Evolutionary conservation across 331 rosid genomes (phyloP).

Genomic region (Malus hybrid): DNA sequence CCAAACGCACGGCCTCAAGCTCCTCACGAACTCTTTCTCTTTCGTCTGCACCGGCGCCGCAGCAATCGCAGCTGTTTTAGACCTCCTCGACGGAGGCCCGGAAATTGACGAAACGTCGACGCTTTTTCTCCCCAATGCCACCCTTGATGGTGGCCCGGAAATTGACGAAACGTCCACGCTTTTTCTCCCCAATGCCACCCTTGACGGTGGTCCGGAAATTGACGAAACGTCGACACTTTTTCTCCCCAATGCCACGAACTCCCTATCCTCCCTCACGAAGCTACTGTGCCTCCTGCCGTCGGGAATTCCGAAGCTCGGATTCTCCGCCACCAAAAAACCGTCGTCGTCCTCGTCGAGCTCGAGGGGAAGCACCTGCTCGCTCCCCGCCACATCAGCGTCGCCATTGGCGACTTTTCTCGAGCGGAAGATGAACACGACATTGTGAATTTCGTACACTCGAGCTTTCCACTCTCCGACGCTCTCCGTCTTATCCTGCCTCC

Average conservation of each 20-base stretch:
- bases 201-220: conserved; percentile 24
- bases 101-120: too few relatives aligned
- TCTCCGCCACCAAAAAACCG: conserved; percentile 80
- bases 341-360: conserved; percentile 95
- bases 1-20: conserved; percentile 90
- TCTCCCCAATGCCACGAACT: conserved; percentile 60
- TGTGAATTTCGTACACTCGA: conserved; percentile 70
- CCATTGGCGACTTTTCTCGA: conserved; percentile 56
- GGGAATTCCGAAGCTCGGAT: conserved; percentile 54
- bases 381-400: conserved; percentile 57
- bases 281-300: conserved; percentile 80
- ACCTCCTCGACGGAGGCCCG: background rate
- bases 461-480: conserved; percentile 89
- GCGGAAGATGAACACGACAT: conserved; percentile 78
- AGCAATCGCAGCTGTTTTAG: background rate
- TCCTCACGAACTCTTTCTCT: conserved; percentile 76
- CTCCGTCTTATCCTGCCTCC: conserved; percentile 84
- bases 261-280: conserved; percentile 82
- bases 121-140: too few relatives aligned
- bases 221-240: conserved; percentile 72
- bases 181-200: background rate
- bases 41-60: conserved; percentile 43
- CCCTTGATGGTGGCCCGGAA: conserved; percentile 13
- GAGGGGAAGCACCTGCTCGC: conserved; percentile 65
- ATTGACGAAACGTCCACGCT: too few relatives aligned